phyloP scores from a whole-genome alignment of 441 rosid species.

The Croton setiger region DNA sequence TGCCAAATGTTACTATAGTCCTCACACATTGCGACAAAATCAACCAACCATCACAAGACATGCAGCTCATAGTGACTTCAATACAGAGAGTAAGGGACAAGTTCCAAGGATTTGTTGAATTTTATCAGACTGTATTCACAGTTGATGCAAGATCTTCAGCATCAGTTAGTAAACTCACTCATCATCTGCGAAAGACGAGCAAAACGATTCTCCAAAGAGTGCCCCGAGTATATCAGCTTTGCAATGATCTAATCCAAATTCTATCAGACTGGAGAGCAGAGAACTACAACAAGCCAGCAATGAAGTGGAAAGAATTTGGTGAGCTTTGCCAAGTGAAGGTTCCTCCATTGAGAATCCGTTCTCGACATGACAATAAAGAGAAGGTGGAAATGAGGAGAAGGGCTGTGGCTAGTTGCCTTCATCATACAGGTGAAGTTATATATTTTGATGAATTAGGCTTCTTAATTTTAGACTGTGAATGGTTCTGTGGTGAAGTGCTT shows the following conservation, averaged over 20 bases:
- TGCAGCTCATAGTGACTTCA: slow-evolving; percentile 48
- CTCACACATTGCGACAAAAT: slow-evolving; percentile 77
- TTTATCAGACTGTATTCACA: slow-evolving; percentile 79
- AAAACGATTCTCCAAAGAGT: slow-evolving; percentile 76
- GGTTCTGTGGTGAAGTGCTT: slow-evolving; percentile 87
- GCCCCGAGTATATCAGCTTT: slow-evolving; percentile 84
- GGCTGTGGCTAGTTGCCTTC: slow-evolving; percentile 83
- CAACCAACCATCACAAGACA: slow-evolving; percentile 56
- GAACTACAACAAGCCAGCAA: slow-evolving; percentile 68
- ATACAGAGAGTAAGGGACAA: slow-evolving; percentile 67
- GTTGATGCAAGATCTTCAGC: slow-evolving; percentile 86
- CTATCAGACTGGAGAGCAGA: slow-evolving; percentile 86
- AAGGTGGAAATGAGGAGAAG: slow-evolving; percentile 67
- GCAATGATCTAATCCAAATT: slow-evolving; percentile 69
- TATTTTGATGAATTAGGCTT: slow-evolving; percentile 72
- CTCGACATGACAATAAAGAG: slow-evolving; percentile 61
- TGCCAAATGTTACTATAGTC: slow-evolving; percentile 75
- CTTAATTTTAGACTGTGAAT: slow-evolving; percentile 75
- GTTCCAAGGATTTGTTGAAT: slow-evolving; percentile 71
- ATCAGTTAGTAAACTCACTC: slow-evolving; percentile 70
- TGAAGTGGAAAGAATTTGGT: slow-evolving; percentile 86
- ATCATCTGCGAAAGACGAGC: slow-evolving; percentile 68
- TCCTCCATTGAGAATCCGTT: slow-evolving; percentile 68
- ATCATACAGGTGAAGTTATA: slow-evolving; percentile 78
- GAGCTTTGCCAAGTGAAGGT: slow-evolving; percentile 88